phyloP scores from a whole-genome alignment of 1,284 basidiomycete genomes.

The Ustilago lituana region DNA sequence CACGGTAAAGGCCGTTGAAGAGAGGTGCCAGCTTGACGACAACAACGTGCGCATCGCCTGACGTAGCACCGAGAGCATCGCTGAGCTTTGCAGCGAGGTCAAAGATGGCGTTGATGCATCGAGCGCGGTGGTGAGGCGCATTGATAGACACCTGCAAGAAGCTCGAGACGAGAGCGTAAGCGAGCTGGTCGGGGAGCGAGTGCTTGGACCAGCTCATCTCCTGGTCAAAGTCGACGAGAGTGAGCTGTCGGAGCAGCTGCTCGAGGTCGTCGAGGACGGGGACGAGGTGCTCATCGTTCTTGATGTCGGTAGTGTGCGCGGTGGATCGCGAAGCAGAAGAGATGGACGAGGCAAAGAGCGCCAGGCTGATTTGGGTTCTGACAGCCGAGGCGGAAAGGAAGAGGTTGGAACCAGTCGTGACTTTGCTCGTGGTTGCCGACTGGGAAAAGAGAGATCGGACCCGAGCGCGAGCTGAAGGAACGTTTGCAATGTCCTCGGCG shows the following conservation, averaged over 20 bases:
- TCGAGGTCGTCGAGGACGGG: constrained; percentile 58
- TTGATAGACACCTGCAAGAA: constrained; percentile 74
- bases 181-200: constrained; percentile 62
- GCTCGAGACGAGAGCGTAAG: constrained; percentile 56
- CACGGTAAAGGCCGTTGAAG: constrained; percentile 86
- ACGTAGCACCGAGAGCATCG: constrained; percentile 24
- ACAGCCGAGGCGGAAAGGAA: constrained; percentile 51
- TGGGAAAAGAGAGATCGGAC: constrained; percentile 36
- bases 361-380: constrained; percentile 61
- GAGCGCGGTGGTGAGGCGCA: constrained; percentile 72
- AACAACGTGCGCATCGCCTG: constrained; percentile 76
- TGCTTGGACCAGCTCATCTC: constrained; percentile 52
- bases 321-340: constrained; percentile 54
- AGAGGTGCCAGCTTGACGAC: constrained; percentile 78
- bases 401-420: constrained; percentile 29
- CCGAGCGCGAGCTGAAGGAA: constrained; percentile 44
- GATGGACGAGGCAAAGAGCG: constrained; percentile 63
- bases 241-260: constrained; percentile 45
- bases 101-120: constrained; percentile 70
- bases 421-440: constrained; percentile 45
- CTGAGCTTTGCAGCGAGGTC: constrained; percentile 35
- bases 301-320: constrained; percentile 47
- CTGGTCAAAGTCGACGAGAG: constrained; percentile 50
- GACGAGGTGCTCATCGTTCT: constrained; percentile 52
- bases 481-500: constrained; percentile 56